Evolutionary conservation across 1,284 basidiomycete species (phyloP).

Genomic region (Violaceomyces palustris): DNA sequence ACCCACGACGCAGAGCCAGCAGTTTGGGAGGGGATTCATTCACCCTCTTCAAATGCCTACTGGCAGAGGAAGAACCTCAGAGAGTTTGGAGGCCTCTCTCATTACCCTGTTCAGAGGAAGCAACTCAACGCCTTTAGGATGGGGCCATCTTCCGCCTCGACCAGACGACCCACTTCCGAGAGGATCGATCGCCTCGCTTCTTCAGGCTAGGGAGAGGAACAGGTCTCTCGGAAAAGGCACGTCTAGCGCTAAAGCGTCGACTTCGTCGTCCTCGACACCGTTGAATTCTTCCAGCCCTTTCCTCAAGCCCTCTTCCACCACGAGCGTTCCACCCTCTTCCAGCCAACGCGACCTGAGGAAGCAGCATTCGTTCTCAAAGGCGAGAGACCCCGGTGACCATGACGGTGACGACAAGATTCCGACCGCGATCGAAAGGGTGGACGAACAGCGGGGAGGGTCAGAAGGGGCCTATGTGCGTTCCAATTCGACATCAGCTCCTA

Average conservation of each 20-base stretch:
- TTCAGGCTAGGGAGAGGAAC: conserved; percentile 13
- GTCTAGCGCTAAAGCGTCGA: too few species aligned
- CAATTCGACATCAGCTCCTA: too few species aligned
- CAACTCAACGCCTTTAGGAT: background rate
- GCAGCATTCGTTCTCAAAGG: conserved; percentile 8
- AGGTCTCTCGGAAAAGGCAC: background rate
- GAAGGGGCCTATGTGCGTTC: background rate
- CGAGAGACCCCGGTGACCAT: conserved; percentile 6
- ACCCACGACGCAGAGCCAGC: too few species aligned
- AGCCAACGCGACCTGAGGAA: conserved; percentile 1
- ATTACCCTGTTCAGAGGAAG: background rate
- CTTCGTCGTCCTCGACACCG: too few species aligned
- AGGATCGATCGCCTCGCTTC: conserved; percentile 12
- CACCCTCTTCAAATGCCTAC: too few species aligned
- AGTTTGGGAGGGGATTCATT: too few species aligned
- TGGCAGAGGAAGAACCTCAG: too few species aligned
- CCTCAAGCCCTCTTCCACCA: too few species aligned
- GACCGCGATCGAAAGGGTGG: background rate
- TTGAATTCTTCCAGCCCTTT: too few species aligned
- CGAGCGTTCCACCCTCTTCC: too few species aligned
- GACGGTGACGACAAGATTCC: conserved; percentile 1
- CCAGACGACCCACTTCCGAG: conserved; percentile 43
- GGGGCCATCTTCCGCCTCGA: conserved; percentile 6
- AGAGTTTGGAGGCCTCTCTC: background rate
- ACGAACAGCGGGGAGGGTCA: background rate